Base-by-base conservation (phyloP, 306 rosid species). In the Sechiopsis laciniata region DNA sequence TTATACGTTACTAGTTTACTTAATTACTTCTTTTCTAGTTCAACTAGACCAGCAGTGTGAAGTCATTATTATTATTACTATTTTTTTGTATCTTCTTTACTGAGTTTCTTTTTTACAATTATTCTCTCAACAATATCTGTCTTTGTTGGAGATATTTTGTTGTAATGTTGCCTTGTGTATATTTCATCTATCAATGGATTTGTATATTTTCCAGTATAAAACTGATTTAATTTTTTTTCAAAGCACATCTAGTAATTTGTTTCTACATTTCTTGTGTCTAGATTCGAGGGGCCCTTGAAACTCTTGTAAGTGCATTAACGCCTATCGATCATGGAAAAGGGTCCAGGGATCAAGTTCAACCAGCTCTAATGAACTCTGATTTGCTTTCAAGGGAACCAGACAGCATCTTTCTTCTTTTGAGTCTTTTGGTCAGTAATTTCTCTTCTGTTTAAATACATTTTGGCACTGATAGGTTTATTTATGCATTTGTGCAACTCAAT, bases 221-320 rank as follows among this genome's bases (percentile, higher is more conserved):
- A 67, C 21, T 52, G 24, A 69, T 42, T 42, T 8, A 3, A 42
- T 3, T 7, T 42, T 4, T 64, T 37, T 22, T 17, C n/a, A n/a
- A 19, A 13, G 64, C 8, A 54, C 26, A 52, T 45, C 29, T 10
- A 32, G 48, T 37, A 72, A 50, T 79, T 51, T 72, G 75, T 83
- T 59, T 45, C 48, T 42, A 42, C 10, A 22, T 50, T 50, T 22
- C 60, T 70, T 52, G 74, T 24, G 40, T 70, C 55, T 83, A 92
- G 98, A 88, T 92, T 74, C 95, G 96, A 77, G 98, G 98, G 77
- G 88, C 96, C 60, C 82, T 90, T 71, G 98, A 90, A 85, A 88
- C 98, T 79, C 88, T 92, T 79, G 89, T 90, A 42, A 72, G 90
- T 83, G 98, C 98, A 6, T 77, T 92, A 83, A 90, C 96, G 72